Evolutionary conservation across 371 early-diverging fungal species (phyloP).

Genomic region (Rhizopus sp.): DNA sequence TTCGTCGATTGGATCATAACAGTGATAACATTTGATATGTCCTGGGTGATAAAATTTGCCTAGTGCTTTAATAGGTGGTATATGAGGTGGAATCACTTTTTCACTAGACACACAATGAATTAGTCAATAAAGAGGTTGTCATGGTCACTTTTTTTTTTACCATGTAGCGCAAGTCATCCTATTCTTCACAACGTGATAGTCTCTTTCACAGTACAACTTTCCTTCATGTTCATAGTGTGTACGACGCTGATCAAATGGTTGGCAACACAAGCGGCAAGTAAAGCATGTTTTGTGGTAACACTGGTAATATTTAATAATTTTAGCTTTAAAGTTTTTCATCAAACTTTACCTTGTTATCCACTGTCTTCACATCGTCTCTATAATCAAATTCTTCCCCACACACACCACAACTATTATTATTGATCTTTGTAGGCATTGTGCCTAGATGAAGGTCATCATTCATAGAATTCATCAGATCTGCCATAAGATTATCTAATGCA

Average conservation of each 20-base stretch:
- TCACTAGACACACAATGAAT: constrained; percentile 23
- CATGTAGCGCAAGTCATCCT: constrained; percentile 53
- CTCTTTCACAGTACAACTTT: constrained; percentile 72
- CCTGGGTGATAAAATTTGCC: constrained; percentile 68
- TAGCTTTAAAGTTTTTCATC: neutral
- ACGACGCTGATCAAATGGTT: constrained; percentile 62
- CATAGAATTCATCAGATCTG: constrained; percentile 59
- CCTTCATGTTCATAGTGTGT: constrained; percentile 68
- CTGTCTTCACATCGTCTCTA: constrained; percentile 42
- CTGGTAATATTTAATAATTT: constrained; percentile 15
- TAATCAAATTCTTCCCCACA: constrained; percentile 48
- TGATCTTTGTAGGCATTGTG: constrained; percentile 1
- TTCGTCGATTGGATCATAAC: constrained; percentile 63
- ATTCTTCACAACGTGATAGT: constrained; percentile 56
- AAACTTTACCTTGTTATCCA: constrained; percentile 40
- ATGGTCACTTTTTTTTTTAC: constrained; percentile 33
- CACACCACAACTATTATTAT: constrained; percentile 12
- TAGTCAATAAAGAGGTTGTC: neutral
- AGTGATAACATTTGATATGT: constrained; percentile 69
- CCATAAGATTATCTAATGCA: constrained; percentile 59
- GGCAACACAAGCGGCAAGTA: constrained; percentile 67
- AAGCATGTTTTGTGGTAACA: constrained; percentile 55
- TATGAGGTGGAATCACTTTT: constrained; percentile 46
- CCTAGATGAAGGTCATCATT: constrained; percentile 30
- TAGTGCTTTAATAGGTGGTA: constrained; percentile 60